Percentiles rank a stretch among this genome's conserved stretches.
Evolutionary conservation across 106 monocot genomes (phyloP).

Genomic region (Phalaenopsis aphrodite): DNA sequence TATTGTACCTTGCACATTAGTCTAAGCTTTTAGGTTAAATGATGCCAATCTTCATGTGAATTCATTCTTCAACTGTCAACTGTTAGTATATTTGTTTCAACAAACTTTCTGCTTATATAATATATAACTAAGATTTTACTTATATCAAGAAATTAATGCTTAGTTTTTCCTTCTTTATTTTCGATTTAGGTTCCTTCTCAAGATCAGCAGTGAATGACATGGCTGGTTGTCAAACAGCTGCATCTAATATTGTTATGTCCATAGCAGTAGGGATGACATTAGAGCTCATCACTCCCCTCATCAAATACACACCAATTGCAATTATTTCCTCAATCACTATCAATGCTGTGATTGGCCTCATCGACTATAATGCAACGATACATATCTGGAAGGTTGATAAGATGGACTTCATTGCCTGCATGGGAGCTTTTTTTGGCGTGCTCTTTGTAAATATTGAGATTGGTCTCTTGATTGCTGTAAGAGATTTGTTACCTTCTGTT

Average conservation of each 20-base stretch:
- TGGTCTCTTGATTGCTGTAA: conserved; percentile 77
- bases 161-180: neutral
- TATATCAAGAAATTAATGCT: too few relatives aligned
- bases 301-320: conserved; percentile 91
- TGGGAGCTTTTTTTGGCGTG: conserved; percentile 91
- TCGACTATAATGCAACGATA: conserved; percentile 58
- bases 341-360: conserved; percentile 52
- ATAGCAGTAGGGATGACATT: conserved; percentile 55
- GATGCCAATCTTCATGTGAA: too few relatives aligned
- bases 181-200: conserved; percentile 62
- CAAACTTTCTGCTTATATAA: too few relatives aligned
- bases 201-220: conserved; percentile 87
- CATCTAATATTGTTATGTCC: conserved; percentile 86
- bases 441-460: conserved; percentile 69
- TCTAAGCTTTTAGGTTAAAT: too few relatives aligned
- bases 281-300: conserved; percentile 64
- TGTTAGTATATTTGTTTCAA: too few relatives aligned
- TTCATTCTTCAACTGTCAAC: too few relatives aligned
- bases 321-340: conserved; percentile 77
- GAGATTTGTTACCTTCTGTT: neutral
- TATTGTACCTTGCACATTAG: too few relatives aligned
- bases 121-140: too few relatives aligned
- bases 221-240: conserved; percentile 71
- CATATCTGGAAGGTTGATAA: conserved; percentile 91
- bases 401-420: conserved; percentile 73